A percentile compares a stretch with the other conserved stretches of the same genome.
phyloP scores from a whole-genome alignment of 768 basidiomycete species.

The Auricularia sp. region DNA sequence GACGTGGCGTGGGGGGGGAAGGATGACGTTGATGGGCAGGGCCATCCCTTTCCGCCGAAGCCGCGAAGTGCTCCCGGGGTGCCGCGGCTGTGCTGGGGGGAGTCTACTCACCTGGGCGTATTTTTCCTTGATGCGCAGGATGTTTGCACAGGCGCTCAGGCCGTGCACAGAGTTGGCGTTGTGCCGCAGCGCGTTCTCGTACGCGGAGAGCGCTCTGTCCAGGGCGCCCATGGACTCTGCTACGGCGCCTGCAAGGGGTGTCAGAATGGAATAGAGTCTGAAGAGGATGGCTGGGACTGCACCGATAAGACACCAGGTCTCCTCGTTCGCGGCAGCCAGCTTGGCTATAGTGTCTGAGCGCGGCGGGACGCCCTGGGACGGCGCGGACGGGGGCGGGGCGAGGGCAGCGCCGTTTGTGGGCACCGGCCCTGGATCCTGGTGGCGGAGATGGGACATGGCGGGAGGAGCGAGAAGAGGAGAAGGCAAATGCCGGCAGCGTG shows the following conservation, averaged over 20 bases:
- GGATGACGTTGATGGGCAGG: not conserved
- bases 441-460: constrained; percentile 30
- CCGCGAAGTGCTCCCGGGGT: not conserved
- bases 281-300: constrained; percentile 12
- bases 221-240: constrained; percentile 93
- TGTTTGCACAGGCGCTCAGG: constrained; percentile 88
- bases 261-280: not conserved
- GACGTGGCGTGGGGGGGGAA: not conserved
- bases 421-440: constrained; percentile 12
- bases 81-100: not conserved
- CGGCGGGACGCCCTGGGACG: constrained; percentile 20
- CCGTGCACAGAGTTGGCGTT: constrained; percentile 86
- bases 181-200: constrained; percentile 92
- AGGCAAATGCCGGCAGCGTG: constrained; percentile 20
- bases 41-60: not conserved
- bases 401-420: constrained; percentile 33
- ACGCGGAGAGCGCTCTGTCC: constrained; percentile 85
- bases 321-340: constrained; percentile 78
- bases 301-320: constrained; percentile 94
- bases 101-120: constrained; percentile 71
- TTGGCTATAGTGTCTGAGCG: constrained; percentile 45
- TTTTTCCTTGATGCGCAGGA: constrained; percentile 95
- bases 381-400: constrained; percentile 15
- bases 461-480: constrained; percentile 36
- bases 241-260: constrained; percentile 58